A percentile compares a stretch with the other conserved stretches of the same genome.
Evolutionary conservation across 108 stramenopile species (phyloP).

Genomic region (Skeletonema potamos): DNA sequence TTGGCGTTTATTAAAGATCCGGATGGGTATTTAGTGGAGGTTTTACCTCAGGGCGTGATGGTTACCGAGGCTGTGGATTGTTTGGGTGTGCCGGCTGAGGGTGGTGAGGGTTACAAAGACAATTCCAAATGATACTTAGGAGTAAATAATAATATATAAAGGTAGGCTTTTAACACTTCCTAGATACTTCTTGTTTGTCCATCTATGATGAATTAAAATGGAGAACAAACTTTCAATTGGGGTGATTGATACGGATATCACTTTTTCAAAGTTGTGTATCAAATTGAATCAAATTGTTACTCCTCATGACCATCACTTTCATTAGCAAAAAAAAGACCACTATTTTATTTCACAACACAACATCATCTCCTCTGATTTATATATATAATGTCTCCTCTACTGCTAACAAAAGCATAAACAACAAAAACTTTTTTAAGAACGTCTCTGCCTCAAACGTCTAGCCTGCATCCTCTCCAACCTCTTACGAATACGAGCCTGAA

Average conservation of each 20-base stretch:
- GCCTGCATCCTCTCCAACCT: constrained; percentile 89
- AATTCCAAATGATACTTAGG: constrained; percentile 41
- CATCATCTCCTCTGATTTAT: not conserved
- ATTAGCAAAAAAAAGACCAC: too few species aligned
- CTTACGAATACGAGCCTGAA: constrained; percentile 81
- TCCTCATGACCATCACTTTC: too few species aligned
- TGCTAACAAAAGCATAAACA: too few species aligned
- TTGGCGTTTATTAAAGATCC: constrained; percentile 58
- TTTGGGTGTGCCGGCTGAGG: constrained; percentile 51
- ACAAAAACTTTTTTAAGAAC: constrained; percentile 14
- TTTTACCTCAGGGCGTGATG: constrained; percentile 53
- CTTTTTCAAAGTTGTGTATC: too few species aligned
- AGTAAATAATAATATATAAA: not conserved
- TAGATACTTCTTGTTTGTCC: too few species aligned
- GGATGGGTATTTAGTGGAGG: constrained; percentile 51
- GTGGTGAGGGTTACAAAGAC: constrained; percentile 71
- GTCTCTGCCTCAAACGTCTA: constrained; percentile 63
- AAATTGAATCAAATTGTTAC: too few species aligned
- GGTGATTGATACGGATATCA: too few species aligned
- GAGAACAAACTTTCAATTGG: too few species aligned
- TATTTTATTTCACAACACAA: not conserved
- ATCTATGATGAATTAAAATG: too few species aligned
- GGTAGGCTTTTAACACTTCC: too few species aligned
- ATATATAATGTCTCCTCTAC: not conserved
- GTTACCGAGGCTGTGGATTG: constrained; percentile 57